Evolutionary conservation across 1,284 basidiomycete genomes (phyloP).

Genomic region (Ceratobasidium sp.): DNA sequence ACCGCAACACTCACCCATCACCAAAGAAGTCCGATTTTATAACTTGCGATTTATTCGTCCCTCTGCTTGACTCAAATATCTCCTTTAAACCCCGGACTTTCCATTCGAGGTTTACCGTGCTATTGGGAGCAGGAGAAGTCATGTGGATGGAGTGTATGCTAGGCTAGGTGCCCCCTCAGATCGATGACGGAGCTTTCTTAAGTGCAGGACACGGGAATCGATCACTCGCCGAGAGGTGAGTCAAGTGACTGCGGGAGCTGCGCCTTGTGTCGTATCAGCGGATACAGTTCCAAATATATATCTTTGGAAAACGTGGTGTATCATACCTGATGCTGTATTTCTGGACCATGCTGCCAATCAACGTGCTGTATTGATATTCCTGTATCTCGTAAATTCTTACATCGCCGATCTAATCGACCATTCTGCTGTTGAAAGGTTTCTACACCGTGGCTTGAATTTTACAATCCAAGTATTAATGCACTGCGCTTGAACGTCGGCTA

Average conservation of each 20-base stretch:
- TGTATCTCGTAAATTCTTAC: too few species aligned
- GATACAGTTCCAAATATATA: not conserved
- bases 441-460: too few species aligned
- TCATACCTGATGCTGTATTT: not conserved
- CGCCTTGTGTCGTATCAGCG: not conserved
- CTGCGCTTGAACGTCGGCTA: too few species aligned
- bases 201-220: too few species aligned
- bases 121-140: slow-evolving; percentile 58
- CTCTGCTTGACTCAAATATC: slow-evolving; percentile 78
- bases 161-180: too few species aligned
- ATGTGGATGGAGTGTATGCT: not conserved
- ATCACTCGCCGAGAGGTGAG: not conserved
- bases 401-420: too few species aligned
- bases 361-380: too few species aligned
- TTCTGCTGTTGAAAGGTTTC: too few species aligned
- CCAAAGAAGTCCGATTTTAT: slow-evolving; percentile 77
- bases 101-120: slow-evolving; percentile 81
- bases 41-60: slow-evolving; percentile 78
- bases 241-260: not conserved
- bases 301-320: not conserved
- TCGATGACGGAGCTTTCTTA: too few species aligned
- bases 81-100: slow-evolving; percentile 74
- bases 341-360: too few species aligned
- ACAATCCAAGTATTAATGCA: too few species aligned
- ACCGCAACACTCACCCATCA: slow-evolving; percentile 58